phyloP scores from a whole-genome alignment of 306 rosid species.

The Dalbergia oliveri region DNA sequence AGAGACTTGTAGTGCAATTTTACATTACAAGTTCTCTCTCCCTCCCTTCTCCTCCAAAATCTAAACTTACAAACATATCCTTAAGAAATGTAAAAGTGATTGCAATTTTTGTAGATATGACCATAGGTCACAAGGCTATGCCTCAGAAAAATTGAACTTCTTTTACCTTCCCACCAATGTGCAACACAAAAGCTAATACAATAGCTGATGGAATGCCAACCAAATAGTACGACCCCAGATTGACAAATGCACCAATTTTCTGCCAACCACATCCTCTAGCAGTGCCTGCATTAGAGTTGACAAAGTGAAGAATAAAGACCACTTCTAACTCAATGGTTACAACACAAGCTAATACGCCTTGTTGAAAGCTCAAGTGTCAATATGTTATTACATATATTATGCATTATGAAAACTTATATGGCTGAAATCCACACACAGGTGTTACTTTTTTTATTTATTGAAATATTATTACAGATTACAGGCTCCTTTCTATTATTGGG shows the following conservation, averaged over 20 bases:
- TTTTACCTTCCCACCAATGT: constrained; percentile 76
- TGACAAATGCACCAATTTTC: constrained; percentile 79
- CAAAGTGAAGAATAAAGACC: background rate
- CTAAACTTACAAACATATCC: too few relatives aligned
- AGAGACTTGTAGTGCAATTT: too few relatives aligned
- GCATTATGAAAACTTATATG: background rate
- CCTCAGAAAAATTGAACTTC: background rate
- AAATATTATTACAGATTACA: background rate
- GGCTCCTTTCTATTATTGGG: background rate
- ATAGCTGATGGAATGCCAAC: constrained; percentile 74
- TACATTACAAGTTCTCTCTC: too few relatives aligned
- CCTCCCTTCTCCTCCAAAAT: too few relatives aligned
- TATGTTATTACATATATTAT: background rate
- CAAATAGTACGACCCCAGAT: constrained; percentile 76
- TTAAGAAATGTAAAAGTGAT: background rate
- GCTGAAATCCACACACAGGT: background rate
- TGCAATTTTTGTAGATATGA: background rate
- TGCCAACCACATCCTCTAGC: constrained; percentile 94
- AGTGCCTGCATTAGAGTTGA: constrained; percentile 57
- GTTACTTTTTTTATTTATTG: background rate
- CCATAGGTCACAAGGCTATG: background rate
- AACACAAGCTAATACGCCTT: background rate
- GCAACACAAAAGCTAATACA: constrained; percentile 65
- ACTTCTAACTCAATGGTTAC: background rate
- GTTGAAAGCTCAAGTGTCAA: background rate